phyloP scores from a whole-genome alignment of 2,329 filamentous ascomycete genomes.

The Venturiaceae sp. region DNA sequence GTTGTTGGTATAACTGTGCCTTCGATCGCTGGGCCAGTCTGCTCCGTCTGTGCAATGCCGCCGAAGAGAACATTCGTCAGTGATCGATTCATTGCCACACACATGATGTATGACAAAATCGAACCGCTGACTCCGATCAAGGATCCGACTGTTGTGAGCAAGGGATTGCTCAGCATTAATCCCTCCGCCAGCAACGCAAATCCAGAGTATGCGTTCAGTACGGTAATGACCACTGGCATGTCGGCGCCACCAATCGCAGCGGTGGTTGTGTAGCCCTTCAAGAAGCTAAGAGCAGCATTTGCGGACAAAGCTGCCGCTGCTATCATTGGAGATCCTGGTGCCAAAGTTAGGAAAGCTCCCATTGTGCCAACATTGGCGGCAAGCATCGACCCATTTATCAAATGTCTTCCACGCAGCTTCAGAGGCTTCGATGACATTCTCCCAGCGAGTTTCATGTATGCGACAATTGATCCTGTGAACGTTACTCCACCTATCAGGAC shows the following conservation, averaged over 20 bases:
- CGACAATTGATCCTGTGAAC: conserved; percentile 84
- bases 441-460: conserved; percentile 78
- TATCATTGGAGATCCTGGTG: conserved; percentile 67
- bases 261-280: conserved; percentile 82
- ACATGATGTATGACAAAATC: conserved; percentile 80
- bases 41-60: conserved; percentile 46
- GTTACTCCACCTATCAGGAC: conserved; percentile 81
- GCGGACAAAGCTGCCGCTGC: conserved; percentile 69
- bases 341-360: conserved; percentile 74
- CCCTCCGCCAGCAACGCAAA: conserved; percentile 86
- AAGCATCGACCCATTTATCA: conserved; percentile 65
- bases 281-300: conserved; percentile 68
- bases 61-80: conserved; percentile 86
- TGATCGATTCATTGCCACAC: conserved; percentile 84
- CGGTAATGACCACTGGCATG: conserved; percentile 87
- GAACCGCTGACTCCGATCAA: conserved; percentile 83
- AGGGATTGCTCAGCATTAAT: conserved; percentile 80
- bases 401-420: conserved; percentile 62
- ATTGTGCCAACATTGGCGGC: conserved; percentile 72
- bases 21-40: conserved; percentile 59
- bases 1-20: conserved; percentile 69
- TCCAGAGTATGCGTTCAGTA: conserved; percentile 82
- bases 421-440: conserved; percentile 71
- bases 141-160: conserved; percentile 76
- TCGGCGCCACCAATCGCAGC: conserved; percentile 86